Conservation (phyloP, 2,329 filamentous ascomycete species). For the Colletotrichum gigasporum region DNA sequence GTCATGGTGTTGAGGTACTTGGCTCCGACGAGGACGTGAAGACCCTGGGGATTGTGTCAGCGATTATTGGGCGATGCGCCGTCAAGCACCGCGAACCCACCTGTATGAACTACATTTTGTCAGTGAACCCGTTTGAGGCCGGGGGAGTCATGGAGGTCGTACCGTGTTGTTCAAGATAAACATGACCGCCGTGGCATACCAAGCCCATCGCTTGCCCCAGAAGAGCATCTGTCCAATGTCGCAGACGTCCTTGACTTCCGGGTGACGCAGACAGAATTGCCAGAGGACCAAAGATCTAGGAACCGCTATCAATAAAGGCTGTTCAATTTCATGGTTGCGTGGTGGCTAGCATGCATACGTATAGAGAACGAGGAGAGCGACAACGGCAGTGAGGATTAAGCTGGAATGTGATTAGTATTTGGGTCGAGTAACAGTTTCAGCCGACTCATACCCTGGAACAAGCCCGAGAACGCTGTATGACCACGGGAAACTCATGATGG, state of each 20-base stretch:
- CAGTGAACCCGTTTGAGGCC: no score
- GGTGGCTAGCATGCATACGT: no score
- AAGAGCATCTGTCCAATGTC: conserved; percentile 97
- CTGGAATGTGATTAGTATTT: conserved; percentile 39
- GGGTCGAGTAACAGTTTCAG: conserved; percentile 29
- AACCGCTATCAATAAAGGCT: no score
- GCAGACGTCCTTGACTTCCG: conserved; percentile 91
- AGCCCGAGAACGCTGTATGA: conserved; percentile 89
- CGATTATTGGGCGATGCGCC: not conserved
- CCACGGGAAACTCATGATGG: conserved; percentile 96
- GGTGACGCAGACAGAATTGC: conserved; percentile 91
- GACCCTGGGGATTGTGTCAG: conserved; percentile 56
- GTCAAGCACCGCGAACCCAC: no score
- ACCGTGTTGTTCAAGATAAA: conserved; percentile 90
- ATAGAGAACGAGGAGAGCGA: conserved; percentile 84
- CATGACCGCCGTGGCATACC: conserved; percentile 80
- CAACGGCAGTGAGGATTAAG: conserved; percentile 81
- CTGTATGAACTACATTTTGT: conserved; percentile 23
- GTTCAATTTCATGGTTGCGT: no score
- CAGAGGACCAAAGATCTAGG: conserved; percentile 57
- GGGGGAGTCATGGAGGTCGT: not conserved
- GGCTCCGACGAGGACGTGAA: conserved; percentile 86
- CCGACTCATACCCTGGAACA: conserved; percentile 66
- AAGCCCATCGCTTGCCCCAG: conserved; percentile 80
- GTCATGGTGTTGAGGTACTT: conserved; percentile 93